These are phyloP conservation scores for Nakazawaea wickerhamii DNA, from an alignment of 805 yeast genomes.

Conservation along the genomic window DNA sequence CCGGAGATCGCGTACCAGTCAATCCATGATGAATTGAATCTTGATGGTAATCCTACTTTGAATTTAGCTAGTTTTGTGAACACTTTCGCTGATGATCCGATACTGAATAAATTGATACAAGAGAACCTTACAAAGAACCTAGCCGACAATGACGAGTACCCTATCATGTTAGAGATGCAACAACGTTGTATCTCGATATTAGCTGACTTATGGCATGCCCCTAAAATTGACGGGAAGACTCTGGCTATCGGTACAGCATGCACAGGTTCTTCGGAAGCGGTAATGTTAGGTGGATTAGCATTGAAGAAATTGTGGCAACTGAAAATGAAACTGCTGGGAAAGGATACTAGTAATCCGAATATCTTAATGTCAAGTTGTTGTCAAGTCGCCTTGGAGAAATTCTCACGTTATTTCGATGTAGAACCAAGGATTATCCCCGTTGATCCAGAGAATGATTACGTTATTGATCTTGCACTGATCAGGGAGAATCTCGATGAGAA, in stretches of 20 bases:
- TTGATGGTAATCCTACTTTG: constrained; percentile 81
- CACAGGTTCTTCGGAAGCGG: constrained; percentile 92
- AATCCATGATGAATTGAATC: constrained; percentile 65
- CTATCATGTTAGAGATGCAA: constrained; percentile 74
- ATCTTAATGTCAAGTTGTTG: constrained; percentile 90
- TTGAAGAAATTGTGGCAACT: constrained; percentile 88
- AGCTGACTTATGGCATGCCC: constrained; percentile 78
- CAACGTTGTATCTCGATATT: constrained; percentile 78
- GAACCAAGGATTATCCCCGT: constrained; percentile 76
- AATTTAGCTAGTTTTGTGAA: constrained; percentile 89
- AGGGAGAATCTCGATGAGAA: constrained; percentile 75
- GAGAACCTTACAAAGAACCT: constrained; percentile 82
- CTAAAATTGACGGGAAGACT: constrained; percentile 24
- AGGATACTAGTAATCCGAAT: constrained; percentile 63
- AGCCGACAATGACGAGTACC: constrained; percentile 93
- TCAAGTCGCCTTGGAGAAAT: constrained; percentile 91
- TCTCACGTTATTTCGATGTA: constrained; percentile 90
- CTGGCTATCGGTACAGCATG: constrained; percentile 81
- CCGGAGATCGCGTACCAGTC: constrained; percentile 52
- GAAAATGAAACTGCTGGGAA: constrained; percentile 52
- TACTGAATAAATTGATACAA: constrained; percentile 41
- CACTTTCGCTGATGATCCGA: constrained; percentile 55
- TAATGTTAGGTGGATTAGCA: constrained; percentile 90
- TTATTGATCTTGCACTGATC: constrained; percentile 57
- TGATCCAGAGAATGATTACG: constrained; percentile 50